A percentile compares a stretch with the other conserved stretches of the same genome.
phyloP scores from a whole-genome alignment of 768 basidiomycete genomes.

The Calocera viscosa region DNA sequence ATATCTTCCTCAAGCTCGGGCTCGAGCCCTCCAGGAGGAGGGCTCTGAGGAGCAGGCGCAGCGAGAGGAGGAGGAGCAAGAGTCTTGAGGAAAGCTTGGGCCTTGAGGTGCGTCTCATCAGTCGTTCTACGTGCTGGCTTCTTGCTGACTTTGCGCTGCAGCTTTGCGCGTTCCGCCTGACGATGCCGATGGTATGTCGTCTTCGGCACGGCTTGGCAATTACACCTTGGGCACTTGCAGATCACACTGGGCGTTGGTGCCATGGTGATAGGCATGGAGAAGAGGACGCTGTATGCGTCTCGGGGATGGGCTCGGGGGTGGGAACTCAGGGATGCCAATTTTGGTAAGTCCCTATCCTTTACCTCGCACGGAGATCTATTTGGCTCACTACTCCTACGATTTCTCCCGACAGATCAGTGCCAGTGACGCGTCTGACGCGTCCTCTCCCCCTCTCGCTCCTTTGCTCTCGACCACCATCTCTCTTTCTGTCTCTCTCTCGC shows the following conservation, averaged over 20 bases:
- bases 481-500: too few relatives aligned
- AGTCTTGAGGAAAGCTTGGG: too few relatives aligned
- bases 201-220: not conserved
- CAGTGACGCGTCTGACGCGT: not conserved
- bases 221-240: not conserved
- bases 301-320: not conserved
- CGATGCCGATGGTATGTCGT: not conserved
- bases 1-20: not conserved
- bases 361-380: not conserved
- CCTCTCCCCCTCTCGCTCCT: not conserved
- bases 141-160: not conserved
- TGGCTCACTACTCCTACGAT: not conserved
- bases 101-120: not conserved
- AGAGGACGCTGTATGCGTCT: not conserved
- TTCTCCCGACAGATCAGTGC: not conserved
- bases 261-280: not conserved
- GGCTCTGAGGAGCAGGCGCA: not conserved
- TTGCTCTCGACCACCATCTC: not conserved
- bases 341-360: not conserved
- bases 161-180: not conserved
- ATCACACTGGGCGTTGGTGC: not conserved
- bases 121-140: not conserved
- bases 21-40: not conserved
- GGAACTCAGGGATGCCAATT: not conserved
- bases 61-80: too few relatives aligned